These are phyloP conservation scores for Senna siamea DNA, from an alignment of 306 rosid genomes.

Conservation along the genomic window DNA sequence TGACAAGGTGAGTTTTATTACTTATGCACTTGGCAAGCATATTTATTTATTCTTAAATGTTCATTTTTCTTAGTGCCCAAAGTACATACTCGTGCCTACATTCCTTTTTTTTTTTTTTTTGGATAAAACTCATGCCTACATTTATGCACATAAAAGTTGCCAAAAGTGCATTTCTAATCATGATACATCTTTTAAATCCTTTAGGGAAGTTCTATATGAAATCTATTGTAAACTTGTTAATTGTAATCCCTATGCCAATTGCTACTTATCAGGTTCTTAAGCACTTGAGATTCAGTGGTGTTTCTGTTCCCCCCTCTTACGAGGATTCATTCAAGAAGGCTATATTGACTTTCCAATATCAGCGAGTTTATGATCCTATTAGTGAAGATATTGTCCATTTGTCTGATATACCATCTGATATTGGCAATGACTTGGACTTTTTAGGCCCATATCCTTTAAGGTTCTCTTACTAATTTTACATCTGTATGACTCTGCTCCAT, in stretches of 20 bases:
- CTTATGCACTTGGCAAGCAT: slow-evolving; percentile 11
- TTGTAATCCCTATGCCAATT: slow-evolving; percentile 33
- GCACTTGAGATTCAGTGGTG: slow-evolving; percentile 77
- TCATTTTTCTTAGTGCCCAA: neutral
- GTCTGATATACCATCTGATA: slow-evolving; percentile 51
- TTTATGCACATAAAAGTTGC: neutral
- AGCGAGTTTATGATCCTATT: slow-evolving; percentile 79
- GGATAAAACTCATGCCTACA: slow-evolving; percentile 9
- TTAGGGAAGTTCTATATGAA: neutral
- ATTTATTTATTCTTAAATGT: neutral
- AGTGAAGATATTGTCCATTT: slow-evolving; percentile 72
- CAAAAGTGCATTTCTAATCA: neutral
- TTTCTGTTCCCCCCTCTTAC: slow-evolving; percentile 75
- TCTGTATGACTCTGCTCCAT: slow-evolving; percentile 18
- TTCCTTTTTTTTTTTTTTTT: no score
- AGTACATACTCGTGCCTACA: neutral
- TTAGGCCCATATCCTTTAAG: slow-evolving; percentile 93
- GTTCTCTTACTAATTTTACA: slow-evolving; percentile 20
- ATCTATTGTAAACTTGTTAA: slow-evolving; percentile 17
- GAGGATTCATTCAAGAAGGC: slow-evolving; percentile 95
- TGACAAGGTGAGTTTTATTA: slow-evolving; percentile 62
- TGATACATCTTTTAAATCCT: neutral
- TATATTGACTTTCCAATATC: slow-evolving; percentile 77
- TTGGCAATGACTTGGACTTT: slow-evolving; percentile 72
- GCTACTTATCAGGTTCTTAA: slow-evolving; percentile 71